Evolutionary conservation across 345 rosid species (phyloP).

Genomic region (Luvunga scandens): DNA sequence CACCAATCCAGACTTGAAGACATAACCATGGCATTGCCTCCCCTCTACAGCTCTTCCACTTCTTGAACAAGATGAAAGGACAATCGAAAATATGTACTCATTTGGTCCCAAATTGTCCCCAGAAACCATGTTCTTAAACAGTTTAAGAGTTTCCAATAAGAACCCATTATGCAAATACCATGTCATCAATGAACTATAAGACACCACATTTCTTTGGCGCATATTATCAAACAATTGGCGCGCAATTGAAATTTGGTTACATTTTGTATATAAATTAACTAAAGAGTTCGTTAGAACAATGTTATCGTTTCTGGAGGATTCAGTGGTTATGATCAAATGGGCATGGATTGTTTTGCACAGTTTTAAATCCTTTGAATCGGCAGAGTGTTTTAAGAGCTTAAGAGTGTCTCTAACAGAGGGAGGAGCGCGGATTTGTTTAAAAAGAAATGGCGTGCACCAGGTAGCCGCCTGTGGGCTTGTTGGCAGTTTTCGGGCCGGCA

Average conservation of each 20-base stretch:
- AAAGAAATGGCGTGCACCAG: constrained; percentile 11
- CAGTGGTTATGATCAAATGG: constrained; percentile 39
- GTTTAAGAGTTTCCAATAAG: constrained; percentile 42
- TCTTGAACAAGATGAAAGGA: constrained; percentile 54
- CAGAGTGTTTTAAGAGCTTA: constrained; percentile 51
- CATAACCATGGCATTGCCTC: constrained; percentile 63
- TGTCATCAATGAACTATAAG: constrained; percentile 72
- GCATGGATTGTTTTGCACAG: constrained; percentile 58
- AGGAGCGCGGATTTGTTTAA: constrained; percentile 9
- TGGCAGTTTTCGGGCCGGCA: neutral
- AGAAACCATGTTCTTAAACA: constrained; percentile 54
- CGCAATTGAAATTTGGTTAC: constrained; percentile 40
- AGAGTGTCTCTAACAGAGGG: constrained; percentile 19
- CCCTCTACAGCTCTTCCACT: constrained; percentile 50
- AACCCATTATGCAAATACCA: constrained; percentile 59
- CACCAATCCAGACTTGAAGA: constrained; percentile 55
- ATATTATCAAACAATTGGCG: constrained; percentile 62
- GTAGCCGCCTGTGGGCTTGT: neutral
- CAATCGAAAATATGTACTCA: constrained; percentile 57
- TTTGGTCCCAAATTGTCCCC: constrained; percentile 41
- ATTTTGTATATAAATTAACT: constrained; percentile 56
- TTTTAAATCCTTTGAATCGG: constrained; percentile 40
- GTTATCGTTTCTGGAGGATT: constrained; percentile 6
- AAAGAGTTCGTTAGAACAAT: constrained; percentile 39
- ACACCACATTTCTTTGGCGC: constrained; percentile 56